These are phyloP conservation scores for Oryza meridionalis DNA, from an alignment of 176 grass and related monocot genomes.

Conservation along the genomic window DNA sequence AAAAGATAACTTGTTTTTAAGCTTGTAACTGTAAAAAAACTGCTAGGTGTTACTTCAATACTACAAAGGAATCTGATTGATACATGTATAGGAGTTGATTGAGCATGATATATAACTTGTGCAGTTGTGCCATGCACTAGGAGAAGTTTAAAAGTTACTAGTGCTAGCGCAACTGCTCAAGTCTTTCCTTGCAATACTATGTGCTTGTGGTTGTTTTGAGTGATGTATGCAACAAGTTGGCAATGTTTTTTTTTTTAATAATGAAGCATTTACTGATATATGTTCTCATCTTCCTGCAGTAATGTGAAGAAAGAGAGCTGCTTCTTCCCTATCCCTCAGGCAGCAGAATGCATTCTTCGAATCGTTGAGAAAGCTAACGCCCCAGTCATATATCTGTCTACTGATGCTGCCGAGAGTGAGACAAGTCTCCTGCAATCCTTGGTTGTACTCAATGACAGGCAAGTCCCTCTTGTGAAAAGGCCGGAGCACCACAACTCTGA, in stretches of 20 bases:
- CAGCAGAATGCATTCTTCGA: slow-evolving; percentile 79
- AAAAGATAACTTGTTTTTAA: too few species aligned
- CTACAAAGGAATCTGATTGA: background rate
- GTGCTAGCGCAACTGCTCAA: background rate
- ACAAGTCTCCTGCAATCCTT: slow-evolving; percentile 77
- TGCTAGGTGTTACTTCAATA: background rate
- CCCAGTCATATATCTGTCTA: slow-evolving; percentile 83
- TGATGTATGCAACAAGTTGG: background rate
- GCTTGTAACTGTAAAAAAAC: background rate
- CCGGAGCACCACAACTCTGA: slow-evolving; percentile 71
- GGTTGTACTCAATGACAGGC: slow-evolving; percentile 67
- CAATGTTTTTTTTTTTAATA: background rate
- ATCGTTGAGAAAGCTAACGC: slow-evolving; percentile 71
- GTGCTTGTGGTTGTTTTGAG: slow-evolving; percentile 7
- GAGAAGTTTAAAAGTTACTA: background rate
- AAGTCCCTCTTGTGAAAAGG: slow-evolving; percentile 81
- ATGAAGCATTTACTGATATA: slow-evolving; percentile 13
- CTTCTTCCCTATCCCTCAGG: slow-evolving; percentile 93
- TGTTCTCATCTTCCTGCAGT: slow-evolving; percentile 48
- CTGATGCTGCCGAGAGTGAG: slow-evolving; percentile 83
- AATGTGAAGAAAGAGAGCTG: slow-evolving; percentile 95
- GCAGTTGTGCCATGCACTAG: background rate
- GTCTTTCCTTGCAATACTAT: slow-evolving; percentile 13
- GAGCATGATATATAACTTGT: background rate
- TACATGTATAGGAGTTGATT: slow-evolving; percentile 16